Conservation (phyloP, 1,284 basidiomycete genomes). For the Cryptococcus hybrid region DNA sequence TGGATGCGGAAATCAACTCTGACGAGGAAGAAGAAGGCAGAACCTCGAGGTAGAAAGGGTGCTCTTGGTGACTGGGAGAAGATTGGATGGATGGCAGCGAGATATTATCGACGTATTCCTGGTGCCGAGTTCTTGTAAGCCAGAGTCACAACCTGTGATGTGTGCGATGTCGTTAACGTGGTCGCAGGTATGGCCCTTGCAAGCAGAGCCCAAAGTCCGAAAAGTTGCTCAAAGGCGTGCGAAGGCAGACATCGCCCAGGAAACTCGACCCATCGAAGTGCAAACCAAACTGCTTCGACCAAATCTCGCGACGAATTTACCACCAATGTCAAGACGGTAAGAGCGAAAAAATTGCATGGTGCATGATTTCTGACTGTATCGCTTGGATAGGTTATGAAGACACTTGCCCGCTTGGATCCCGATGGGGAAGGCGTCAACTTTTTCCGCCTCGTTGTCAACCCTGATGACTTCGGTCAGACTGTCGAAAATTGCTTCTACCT, state of each 20-base stretch:
- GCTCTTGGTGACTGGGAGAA: slow-evolving; percentile 44
- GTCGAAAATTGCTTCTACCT: slow-evolving; percentile 59
- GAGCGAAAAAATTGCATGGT: background rate
- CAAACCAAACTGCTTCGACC: slow-evolving; percentile 12
- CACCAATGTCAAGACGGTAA: background rate
- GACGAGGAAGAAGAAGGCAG: slow-evolving; percentile 30
- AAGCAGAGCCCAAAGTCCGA: slow-evolving; percentile 20
- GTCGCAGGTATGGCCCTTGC: slow-evolving; percentile 39
- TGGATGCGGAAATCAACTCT: slow-evolving; percentile 18
- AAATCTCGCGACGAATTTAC: slow-evolving; percentile 24
- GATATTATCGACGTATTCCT: slow-evolving; percentile 40
- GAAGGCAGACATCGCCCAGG: slow-evolving; percentile 16
- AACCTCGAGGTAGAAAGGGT: slow-evolving; percentile 11
- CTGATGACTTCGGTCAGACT: slow-evolving; percentile 54
- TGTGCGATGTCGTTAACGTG: background rate
- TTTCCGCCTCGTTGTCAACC: slow-evolving; percentile 55
- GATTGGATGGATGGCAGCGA: slow-evolving; percentile 50
- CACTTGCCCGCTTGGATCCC: slow-evolving; percentile 22
- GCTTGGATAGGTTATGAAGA: slow-evolving; percentile 22
- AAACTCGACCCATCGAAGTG: slow-evolving; percentile 29
- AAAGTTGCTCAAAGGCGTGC: slow-evolving; percentile 4
- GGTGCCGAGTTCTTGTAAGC: slow-evolving; percentile 53
- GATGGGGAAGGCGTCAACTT: slow-evolving; percentile 44
- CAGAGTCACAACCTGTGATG: background rate
- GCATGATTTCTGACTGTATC: background rate